phyloP scores from a whole-genome alignment of 2,329 filamentous ascomycete genomes.

The Pyrenophora seminiperda region DNA sequence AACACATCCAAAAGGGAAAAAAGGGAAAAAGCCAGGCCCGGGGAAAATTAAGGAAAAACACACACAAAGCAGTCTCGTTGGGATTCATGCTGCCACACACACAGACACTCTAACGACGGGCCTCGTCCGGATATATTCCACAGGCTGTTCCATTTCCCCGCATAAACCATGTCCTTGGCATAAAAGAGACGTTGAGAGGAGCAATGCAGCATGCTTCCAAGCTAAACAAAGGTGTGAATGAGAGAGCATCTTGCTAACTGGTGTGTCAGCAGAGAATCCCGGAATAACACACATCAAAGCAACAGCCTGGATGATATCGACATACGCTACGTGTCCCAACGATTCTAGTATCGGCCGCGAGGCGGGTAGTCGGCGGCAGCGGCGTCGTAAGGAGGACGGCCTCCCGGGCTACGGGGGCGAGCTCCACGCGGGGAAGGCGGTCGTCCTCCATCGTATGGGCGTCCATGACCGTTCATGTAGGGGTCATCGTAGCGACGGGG shows the following conservation, averaged over 20 bases:
- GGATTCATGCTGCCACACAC: no score
- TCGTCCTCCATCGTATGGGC: constrained; percentile 58
- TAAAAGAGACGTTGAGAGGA: background rate
- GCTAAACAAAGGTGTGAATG: background rate
- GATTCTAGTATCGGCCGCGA: constrained; percentile 43
- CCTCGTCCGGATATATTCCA: constrained; percentile 5
- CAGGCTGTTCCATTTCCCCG: constrained; percentile 11
- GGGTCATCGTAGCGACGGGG: constrained; percentile 63
- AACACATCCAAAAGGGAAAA: no score
- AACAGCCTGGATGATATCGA: background rate
- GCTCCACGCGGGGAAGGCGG: constrained; percentile 50
- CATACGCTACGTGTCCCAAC: constrained; percentile 2
- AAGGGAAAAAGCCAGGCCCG: no score
- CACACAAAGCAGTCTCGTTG: no score
- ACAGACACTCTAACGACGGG: no score
- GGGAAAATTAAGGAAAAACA: no score
- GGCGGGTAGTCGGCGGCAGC: constrained; percentile 53
- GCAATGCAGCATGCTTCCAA: constrained; percentile 1
- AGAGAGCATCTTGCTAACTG: constrained; percentile 5
- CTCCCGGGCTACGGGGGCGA: constrained; percentile 59
- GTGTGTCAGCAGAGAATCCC: constrained; percentile 3
- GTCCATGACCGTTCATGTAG: constrained; percentile 64
- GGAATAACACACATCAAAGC: background rate
- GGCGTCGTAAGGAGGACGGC: constrained; percentile 60
- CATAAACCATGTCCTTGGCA: constrained; percentile 12